Evolutionary conservation across 768 basidiomycete species (phyloP), one percentile per base, ranked within the genome.

Genomic region (Amanita pallidorosea): DNA sequence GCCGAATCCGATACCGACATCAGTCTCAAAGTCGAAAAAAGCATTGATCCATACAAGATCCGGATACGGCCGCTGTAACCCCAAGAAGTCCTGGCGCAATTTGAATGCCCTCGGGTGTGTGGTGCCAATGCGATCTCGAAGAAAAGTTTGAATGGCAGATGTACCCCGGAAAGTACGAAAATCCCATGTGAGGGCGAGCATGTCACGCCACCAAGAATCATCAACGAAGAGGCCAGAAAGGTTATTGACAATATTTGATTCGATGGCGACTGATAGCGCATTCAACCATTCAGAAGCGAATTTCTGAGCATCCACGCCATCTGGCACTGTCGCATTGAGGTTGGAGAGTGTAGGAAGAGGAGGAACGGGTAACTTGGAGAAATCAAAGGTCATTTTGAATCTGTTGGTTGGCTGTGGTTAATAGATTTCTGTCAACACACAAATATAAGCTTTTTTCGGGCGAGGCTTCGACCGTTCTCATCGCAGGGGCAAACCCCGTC

Each of bases 101-200:
- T 65, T 64, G 49, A 69, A 57, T 17, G 47, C 69, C 65, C 41
- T 60, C 53, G 29, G 65, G 38, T 46, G 68, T 1, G 53, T 45
- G 2, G 40, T 33, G 0, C 63, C 51, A n/a, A 76, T 64, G 35
- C 69, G 70, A 31, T 70, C 69, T 1, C 53, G 53, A 36, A 79
- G 64, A 54, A 79, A 68, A 18, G 54, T 49, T 13, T 46, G 61
- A 57, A 79, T 70, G 17, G 11, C 73, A 68, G 55, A 81, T 68
- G 56, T 75, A 67, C 70, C 73, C 76, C 1, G 80, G 79, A 46
- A 46, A 33, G 45, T 46, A 35, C 45, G 41, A 79, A 60, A 3
- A 47, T 75, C 68, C 70, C 73, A 78, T 1, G 81, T 80, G 38
- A 80, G 60, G 1, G 74, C 62, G 12, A 77, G 58, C 27, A 73